Evolutionary conservation across 169 alveolate genomes (phyloP), one percentile per base, ranked within the genome.

Genomic region (Cryptosporidium baileyi): DNA sequence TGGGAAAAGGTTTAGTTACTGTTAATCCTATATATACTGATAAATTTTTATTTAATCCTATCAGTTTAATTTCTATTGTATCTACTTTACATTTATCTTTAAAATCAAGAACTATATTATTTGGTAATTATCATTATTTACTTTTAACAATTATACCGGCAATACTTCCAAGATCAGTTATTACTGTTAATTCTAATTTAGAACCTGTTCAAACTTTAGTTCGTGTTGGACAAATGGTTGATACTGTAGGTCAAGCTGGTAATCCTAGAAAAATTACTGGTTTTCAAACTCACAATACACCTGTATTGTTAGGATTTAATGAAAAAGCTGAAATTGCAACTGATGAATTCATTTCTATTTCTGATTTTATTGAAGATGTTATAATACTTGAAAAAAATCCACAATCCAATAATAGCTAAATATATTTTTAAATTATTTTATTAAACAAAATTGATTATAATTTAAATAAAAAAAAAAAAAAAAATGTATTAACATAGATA

Each of bases 271-370:
- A 96, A 30, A 97, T 98, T 44, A 96, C 99, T 4, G 99, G 99
- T 38, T 97, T 98, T 94, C 99, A 97, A 89, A 98, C 99, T 11
- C 99, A 98, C 89, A 96, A 95, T 28, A 95, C 99, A 6, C 99
- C 99, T 22, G 99, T 97, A 28, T 95, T 95, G 43, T 89, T 95
- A 15, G 94, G 95, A 17, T 90, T 90, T 52, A 96, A 95, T 63
- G 99, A 94, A 80, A 92, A 97, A 65, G 98, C 98, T 30, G 99
- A 96, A 89, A 91, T 96, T 9, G 98, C 96, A 32, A 91, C 95
- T 30, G 99, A 96, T 59, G 98, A 95, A 81, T 95, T 88, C 80
- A 74, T 90, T 19, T 80, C 94, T 1, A 89, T 82, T 59, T 82
- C 91, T 17, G 90, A 90, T 41, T 89, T 93, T 24, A 82, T 95